Conservation (phyloP, 1,139 yeast species). For the Hansenula anomala region DNA sequence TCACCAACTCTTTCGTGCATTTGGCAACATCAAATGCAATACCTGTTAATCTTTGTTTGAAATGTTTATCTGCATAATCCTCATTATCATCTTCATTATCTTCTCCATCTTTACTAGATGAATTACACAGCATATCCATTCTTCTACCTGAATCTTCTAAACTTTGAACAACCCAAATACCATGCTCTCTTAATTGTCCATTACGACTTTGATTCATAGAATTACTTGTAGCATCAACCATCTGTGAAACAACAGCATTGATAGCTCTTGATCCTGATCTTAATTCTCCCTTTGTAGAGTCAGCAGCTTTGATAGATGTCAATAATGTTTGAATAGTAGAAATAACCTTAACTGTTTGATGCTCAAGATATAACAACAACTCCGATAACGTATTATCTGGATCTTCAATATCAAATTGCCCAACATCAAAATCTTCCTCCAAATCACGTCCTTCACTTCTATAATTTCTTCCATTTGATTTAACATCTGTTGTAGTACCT, state of each 20-base stretch:
- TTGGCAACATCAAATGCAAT: slow-evolving; percentile 95
- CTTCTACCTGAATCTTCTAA: slow-evolving; percentile 82
- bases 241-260: slow-evolving; percentile 70
- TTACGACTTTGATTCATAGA: slow-evolving; percentile 87
- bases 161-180: slow-evolving; percentile 83
- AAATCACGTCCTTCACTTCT: slow-evolving; percentile 8
- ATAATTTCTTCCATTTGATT: background rate
- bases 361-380: slow-evolving; percentile 80
- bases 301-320: slow-evolving; percentile 69
- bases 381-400: slow-evolving; percentile 88
- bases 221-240: slow-evolving; percentile 86
- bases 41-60: slow-evolving; percentile 91
- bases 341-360: slow-evolving; percentile 90
- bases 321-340: slow-evolving; percentile 82
- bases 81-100: slow-evolving; percentile 42
- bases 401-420: slow-evolving; percentile 73
- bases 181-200: slow-evolving; percentile 80
- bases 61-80: slow-evolving; percentile 80
- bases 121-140: slow-evolving; percentile 58
- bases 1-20: slow-evolving; percentile 91
- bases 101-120: slow-evolving; percentile 31
- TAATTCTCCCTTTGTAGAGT: slow-evolving; percentile 71
- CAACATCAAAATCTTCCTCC: slow-evolving; percentile 50
- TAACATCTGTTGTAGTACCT: too few relatives aligned
- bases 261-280: slow-evolving; percentile 71